Conservation (phyloP, 495 filamentous ascomycete genomes). For the Hypoxylon subgilvum region DNA sequence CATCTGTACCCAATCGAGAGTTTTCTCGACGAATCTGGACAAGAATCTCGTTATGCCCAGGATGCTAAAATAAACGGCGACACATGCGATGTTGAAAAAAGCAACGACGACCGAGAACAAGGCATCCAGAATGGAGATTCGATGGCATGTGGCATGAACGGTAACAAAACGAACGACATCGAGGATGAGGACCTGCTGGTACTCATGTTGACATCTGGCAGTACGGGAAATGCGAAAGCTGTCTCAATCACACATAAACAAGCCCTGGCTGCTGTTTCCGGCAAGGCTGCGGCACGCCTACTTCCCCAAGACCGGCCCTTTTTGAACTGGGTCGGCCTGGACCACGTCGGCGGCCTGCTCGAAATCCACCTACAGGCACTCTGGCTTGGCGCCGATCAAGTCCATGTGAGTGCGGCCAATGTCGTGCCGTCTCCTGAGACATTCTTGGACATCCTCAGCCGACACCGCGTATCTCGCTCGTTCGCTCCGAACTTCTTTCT, state of each 20-base stretch:
- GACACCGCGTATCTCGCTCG: slow-evolving; percentile 51
- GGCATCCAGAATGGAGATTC: neutral
- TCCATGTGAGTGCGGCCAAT: slow-evolving; percentile 53
- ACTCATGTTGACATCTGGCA: slow-evolving; percentile 64
- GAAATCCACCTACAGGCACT: slow-evolving; percentile 61
- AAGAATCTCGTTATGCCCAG: neutral
- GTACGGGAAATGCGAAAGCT: slow-evolving; percentile 61
- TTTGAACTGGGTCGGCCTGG: slow-evolving; percentile 59
- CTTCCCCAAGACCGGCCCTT: slow-evolving; percentile 36
- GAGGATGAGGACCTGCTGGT: neutral
- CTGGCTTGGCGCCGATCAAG: slow-evolving; percentile 46
- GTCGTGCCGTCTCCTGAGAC: slow-evolving; percentile 43
- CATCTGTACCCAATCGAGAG: neutral
- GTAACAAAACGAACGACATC: neutral
- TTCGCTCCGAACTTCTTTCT: slow-evolving; percentile 67
- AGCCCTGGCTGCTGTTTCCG: slow-evolving; percentile 52
- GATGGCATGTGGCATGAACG: neutral
- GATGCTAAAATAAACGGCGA: no score
- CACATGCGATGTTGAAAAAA: neutral
- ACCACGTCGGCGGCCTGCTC: slow-evolving; percentile 61
- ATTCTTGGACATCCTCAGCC: slow-evolving; percentile 51
- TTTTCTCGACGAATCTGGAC: neutral
- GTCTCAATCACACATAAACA: slow-evolving; percentile 55
- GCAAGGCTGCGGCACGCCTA: slow-evolving; percentile 43
- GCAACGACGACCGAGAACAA: slow-evolving; percentile 19